Conservation (phyloP, 139 green algal genomes). For the Micromonas commoda region DNA sequence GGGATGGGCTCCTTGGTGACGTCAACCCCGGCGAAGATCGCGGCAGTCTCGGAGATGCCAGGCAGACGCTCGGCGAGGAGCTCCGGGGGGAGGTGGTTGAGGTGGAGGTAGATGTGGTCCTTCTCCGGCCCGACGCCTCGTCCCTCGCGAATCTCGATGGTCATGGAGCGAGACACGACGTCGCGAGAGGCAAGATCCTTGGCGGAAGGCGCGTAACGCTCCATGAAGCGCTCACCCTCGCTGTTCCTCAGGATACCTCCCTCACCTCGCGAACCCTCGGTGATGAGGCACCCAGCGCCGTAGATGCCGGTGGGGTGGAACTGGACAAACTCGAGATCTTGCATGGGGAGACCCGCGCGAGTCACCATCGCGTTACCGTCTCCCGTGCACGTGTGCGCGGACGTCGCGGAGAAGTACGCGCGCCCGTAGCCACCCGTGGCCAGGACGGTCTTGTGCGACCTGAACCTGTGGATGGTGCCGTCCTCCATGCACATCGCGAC, state of each 20-base stretch:
- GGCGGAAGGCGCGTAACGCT: slow-evolving; percentile 91
- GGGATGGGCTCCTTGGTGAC: slow-evolving; percentile 95
- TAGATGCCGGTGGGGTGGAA: slow-evolving; percentile 99
- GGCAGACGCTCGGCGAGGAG: slow-evolving; percentile 92
- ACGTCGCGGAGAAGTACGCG: slow-evolving; percentile 94
- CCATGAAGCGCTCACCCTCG: slow-evolving; percentile 98
- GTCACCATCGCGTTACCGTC: slow-evolving; percentile 92
- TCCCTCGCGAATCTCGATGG: slow-evolving; percentile 53
- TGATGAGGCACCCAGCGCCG: slow-evolving; percentile 97
- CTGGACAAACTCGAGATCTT: slow-evolving; percentile 59
- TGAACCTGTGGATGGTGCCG: slow-evolving; percentile 93
- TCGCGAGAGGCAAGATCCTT: slow-evolving; percentile 97
- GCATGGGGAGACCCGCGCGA: slow-evolving; percentile 76
- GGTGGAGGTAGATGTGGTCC: slow-evolving; percentile 98
- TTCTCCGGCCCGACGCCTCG: slow-evolving; percentile 58
- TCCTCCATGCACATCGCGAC: slow-evolving; percentile 96
- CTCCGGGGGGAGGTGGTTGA: slow-evolving; percentile 95
- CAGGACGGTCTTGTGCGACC: slow-evolving; percentile 82
- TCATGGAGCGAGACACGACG: slow-evolving; percentile 71
- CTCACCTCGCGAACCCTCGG: slow-evolving; percentile 90
- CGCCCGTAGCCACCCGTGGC: slow-evolving; percentile 95
- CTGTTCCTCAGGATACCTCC: slow-evolving; percentile 94
- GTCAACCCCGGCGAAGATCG: slow-evolving; percentile 96
- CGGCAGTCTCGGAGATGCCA: slow-evolving; percentile 94
- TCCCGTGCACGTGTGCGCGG: slow-evolving; percentile 96